Evolutionary conservation across 495 filamentous ascomycete species (phyloP), one percentile per base, ranked within the genome.

Genomic region (Usnea hakonensis): DNA sequence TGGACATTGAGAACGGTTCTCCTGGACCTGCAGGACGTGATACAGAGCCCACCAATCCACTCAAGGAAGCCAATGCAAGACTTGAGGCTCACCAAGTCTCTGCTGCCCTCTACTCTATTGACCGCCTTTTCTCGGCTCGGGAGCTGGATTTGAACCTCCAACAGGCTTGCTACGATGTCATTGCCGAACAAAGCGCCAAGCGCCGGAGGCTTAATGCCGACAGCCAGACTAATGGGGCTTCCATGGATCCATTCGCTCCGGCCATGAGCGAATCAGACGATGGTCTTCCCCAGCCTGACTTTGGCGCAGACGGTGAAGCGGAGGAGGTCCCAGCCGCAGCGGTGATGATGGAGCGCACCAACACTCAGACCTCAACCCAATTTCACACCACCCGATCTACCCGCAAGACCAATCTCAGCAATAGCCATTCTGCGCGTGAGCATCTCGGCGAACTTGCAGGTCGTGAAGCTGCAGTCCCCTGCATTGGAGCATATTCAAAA

Each of bases 91-190:
- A 76, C 63, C 74, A 81, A 61, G 71, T 72, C 65, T 65, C 70
- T 40, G 73, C 78, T 5, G 75, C 85, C 48, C 68, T 85, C 1
- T 94, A 91, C 73, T 90, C 87, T 52, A 85, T 97, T 62, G 87
- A 95, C 57, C 89, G 90, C 61, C 84, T 97, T 30, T 97, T 97
- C 69, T 95, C 90, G 0, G 91, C 96, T 64, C 96, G 93, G 75
- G 93, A 97, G 73, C 84, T 97, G 16, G 80, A 83, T 35, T 79
- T 89, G 73, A 85, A 86, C 6, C 86, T 88, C 48, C 89, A 90
- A 66, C 74, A 81, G 33, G 87, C 90, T 0, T 86, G 87, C 50
- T 69, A 90, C 26, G 86, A 86, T 13, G 82, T 88, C 65, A 67
- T 82, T 70, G 75, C 48, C 6, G 48, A 52, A 33, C 26, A 83